These are phyloP conservation scores for Lumnitzera littorea DNA, from an alignment of 345 rosid species.

Conservation along the genomic window DNA sequence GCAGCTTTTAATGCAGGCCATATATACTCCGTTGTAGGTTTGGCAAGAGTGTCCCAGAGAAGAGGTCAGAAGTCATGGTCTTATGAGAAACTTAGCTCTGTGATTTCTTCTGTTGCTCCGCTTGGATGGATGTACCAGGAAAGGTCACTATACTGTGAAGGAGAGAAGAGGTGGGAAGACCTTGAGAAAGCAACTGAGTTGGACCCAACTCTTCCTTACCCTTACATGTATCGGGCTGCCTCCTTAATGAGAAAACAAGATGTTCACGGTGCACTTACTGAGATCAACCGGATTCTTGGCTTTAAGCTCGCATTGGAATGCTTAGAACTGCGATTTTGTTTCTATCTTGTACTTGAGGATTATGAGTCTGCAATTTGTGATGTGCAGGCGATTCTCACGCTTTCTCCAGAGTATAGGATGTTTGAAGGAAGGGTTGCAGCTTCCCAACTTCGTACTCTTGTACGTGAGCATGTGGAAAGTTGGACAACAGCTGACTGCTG, in stretches of 20 bases:
- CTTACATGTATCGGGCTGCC: slow-evolving; percentile 92
- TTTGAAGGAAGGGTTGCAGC: slow-evolving; percentile 93
- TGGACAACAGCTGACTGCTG: slow-evolving; percentile 99
- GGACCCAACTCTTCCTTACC: slow-evolving; percentile 91
- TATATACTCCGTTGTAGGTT: slow-evolving; percentile 69
- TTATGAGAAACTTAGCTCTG: slow-evolving; percentile 71
- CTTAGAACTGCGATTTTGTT: slow-evolving; percentile 94
- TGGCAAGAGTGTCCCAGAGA: slow-evolving; percentile 66
- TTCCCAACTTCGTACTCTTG: slow-evolving; percentile 77
- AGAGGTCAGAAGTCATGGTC: slow-evolving; percentile 60
- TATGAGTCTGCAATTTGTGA: slow-evolving; percentile 82
- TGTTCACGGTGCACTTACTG: slow-evolving; percentile 70
- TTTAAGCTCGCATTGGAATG: slow-evolving; percentile 92
- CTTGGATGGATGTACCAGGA: slow-evolving; percentile 98
- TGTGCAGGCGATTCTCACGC: slow-evolving; percentile 89
- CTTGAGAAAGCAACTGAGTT: slow-evolving; percentile 77
- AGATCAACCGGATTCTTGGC: slow-evolving; percentile 80
- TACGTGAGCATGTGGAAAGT: slow-evolving; percentile 77
- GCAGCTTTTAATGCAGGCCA: slow-evolving; percentile 70
- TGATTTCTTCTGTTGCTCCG: slow-evolving; percentile 55
- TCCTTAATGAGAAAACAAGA: slow-evolving; percentile 72
- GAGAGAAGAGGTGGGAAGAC: slow-evolving; percentile 71
- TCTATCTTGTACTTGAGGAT: slow-evolving; percentile 81
- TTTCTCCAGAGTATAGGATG: slow-evolving; percentile 84
- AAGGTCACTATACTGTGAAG: slow-evolving; percentile 85